Evolutionary conservation across 192 early-diverging fungal genomes (phyloP), one percentile per base, ranked within the genome.

Genomic region (Pilaira anomala): DNA sequence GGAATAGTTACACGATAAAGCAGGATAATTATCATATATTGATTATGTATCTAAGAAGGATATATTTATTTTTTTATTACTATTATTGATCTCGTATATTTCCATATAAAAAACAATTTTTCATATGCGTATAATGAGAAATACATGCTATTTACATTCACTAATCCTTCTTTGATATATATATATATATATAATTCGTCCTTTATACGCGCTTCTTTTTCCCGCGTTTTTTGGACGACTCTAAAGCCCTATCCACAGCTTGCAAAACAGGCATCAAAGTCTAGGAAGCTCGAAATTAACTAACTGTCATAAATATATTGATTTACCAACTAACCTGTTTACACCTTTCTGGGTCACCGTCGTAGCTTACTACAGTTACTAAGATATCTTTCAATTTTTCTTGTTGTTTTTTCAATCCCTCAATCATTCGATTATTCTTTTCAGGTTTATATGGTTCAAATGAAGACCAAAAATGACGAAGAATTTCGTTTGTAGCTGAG

Each of bases 381-480:
- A 82, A 51, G 2, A 75, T 59, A 21, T 78, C 76, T 0, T 74
- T 48, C 29, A 77, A 63, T 59, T 82, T 77, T 18, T 70, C 68
- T 14, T 68, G 67, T 22, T 79, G 71, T 26, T 61, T 76, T 41
- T 67, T 76, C 3, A 84, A 45, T 13, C 69, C 62, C 21, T 82
- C 78, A 3, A 78, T 56, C 78, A 84, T 80, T 6, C 80, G 69
- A 1, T 30, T 24, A 46, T 84, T 78, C 42, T 84, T 84, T 6
- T 73, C 73, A 7, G 66, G 56, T 59, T 74, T 75, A 40, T 84
- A 79, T 1, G 72, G 57, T 30, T 66, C 60, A 24, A 65, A 71
- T 0, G 80, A 82, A 7, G 83, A 61, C 80, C 80, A 84, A 33
- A 82, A 84, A 66, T 84, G 83, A 12, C 80, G 67, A 21, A 84